phyloP scores from a whole-genome alignment of 2,329 filamentous ascomycete species.

The Pseudogymnoascus sp. region DNA sequence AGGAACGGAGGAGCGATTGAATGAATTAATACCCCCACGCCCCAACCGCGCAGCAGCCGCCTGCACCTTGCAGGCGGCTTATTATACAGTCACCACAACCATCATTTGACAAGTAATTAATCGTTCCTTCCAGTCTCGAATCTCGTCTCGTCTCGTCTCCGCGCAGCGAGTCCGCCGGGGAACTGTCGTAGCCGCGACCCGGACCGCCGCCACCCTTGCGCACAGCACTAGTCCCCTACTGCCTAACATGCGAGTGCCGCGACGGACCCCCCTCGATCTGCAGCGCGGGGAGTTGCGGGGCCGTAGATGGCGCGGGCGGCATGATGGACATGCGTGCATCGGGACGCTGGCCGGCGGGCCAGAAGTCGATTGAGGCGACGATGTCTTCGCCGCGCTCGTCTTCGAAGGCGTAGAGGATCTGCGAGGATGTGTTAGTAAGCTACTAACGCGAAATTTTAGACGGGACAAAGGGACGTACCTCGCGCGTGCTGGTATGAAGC shows the following conservation, averaged over 20 bases:
- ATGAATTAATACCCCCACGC: not conserved
- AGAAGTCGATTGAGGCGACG: constrained; percentile 93
- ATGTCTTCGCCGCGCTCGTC: constrained; percentile 90
- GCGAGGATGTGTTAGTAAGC: constrained; percentile 21
- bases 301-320: not conserved
- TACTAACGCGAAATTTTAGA: constrained; percentile 5
- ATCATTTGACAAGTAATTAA: not conserved
- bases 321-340: constrained; percentile 16
- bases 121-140: not conserved
- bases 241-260: not conserved
- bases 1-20: not conserved
- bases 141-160: not conserved
- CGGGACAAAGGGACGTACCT: constrained; percentile 51
- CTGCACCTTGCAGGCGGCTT: not conserved
- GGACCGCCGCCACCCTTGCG: not conserved
- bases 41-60: not conserved
- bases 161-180: not conserved
- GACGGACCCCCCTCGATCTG: not conserved
- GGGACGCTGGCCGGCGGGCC: constrained; percentile 38
- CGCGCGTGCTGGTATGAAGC: constrained; percentile 92
- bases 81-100: not conserved
- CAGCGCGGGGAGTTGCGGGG: not conserved
- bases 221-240: not conserved
- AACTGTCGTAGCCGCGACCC: not conserved
- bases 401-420: constrained; percentile 98